Base-by-base conservation (phyloP, 1,284 basidiomycete genomes). In the Microbotryum violaceum region DNA sequence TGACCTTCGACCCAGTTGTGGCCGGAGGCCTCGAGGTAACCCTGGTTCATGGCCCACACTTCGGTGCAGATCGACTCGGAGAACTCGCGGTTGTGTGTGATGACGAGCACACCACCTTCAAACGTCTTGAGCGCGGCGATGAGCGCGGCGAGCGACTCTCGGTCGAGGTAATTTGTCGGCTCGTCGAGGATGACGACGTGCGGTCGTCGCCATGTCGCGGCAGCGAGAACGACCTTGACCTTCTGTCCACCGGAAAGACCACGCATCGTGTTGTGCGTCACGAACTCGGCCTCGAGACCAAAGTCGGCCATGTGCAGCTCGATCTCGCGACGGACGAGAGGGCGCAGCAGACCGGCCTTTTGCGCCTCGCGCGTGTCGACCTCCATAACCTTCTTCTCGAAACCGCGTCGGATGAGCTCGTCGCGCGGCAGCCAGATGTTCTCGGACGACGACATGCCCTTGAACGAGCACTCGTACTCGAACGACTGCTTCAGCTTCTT, bases 401-500 rank as follows among this genome's bases (percentile, higher is more conserved):
- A 97, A 74, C 93, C 92, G 78, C 93, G 90, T 81, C 91, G 89
- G 82, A 96, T 79, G 72, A 97, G 88, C 73, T 97, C 92, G 74
- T 97, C 93, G 82, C 92, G 89, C 52, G 93, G 84, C 64, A 97
- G 71, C 91, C 92, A 96, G 77, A 94, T 84, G 83, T 96, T 96
- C 83, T 96, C 92, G 47, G 91, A 90, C 58, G 91, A 92, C 63
- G 84, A 87, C 71, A 94, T 80, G 66, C 81, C 69, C 61, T 65
- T 65, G 61, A 69, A 69, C 20, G 63, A 51, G 48, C 51, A 54
- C 63, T 69, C 68, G 77, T 97, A 96, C 82, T 96, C 92, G 81
- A 94, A 96, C 31, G 91, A 93, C 81, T 96, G 92, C 85, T 97
- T 97, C 78, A 96, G 84, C 83, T 97, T 97, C 88, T 96, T 96